Percentiles rank a stretch among this genome's conserved stretches.
These are phyloP conservation scores for Earliella scabrosa DNA, from an alignment of 1,284 basidiomycete species.

Conservation along the genomic window DNA sequence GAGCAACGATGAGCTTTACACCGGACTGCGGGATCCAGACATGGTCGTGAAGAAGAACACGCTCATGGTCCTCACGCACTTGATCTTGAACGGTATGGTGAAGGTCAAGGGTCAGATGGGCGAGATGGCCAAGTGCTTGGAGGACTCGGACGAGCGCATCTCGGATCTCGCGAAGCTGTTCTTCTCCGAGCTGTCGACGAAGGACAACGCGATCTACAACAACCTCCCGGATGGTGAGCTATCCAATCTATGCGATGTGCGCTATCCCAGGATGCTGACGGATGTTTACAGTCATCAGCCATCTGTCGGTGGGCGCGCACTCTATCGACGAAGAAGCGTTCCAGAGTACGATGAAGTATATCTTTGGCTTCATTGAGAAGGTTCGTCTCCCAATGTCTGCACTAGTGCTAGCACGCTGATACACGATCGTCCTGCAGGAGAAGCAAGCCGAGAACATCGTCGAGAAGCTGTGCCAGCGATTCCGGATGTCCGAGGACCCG, in stretches of 20 bases:
- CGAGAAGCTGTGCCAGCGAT: constrained; percentile 94
- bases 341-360: constrained; percentile 92
- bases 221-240: constrained; percentile 87
- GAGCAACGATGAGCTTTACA: constrained; percentile 95
- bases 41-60: constrained; percentile 98
- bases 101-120: constrained; percentile 99
- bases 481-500: constrained; percentile 86
- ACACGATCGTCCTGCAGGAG: constrained; percentile 54
- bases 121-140: constrained; percentile 99
- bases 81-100: constrained; percentile 99
- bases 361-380: constrained; percentile 98
- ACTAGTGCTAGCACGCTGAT: not conserved
- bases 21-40: constrained; percentile 87
- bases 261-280: not conserved
- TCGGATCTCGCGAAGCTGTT: constrained; percentile 95
- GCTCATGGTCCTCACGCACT: constrained; percentile 96
- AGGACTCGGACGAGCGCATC: constrained; percentile 90
- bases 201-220: constrained; percentile 99
- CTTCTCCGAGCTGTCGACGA: constrained; percentile 96
- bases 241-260: not conserved
- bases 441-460: constrained; percentile 96
- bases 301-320: constrained; percentile 91
- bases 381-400: constrained; percentile 40
- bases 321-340: constrained; percentile 94
- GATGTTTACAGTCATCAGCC: constrained; percentile 80